These are phyloP conservation scores for Oleoguttula mirabilis DNA, from an alignment of 495 filamentous ascomycete genomes.

Conservation along the genomic window DNA sequence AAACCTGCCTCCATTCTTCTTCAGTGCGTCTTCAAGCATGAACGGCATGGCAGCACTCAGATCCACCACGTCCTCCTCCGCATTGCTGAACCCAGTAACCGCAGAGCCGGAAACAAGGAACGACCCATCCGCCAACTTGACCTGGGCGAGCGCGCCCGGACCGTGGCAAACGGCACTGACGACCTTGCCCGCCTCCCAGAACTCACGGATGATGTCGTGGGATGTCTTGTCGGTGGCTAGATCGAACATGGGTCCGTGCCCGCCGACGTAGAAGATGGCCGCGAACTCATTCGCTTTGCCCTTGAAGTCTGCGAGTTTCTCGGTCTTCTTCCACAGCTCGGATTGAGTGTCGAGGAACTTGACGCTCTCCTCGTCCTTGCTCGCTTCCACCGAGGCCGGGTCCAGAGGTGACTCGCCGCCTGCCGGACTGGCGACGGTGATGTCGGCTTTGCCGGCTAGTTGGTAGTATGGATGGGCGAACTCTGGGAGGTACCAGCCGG, in stretches of 20 bases:
- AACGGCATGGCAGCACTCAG: slow-evolving; percentile 48
- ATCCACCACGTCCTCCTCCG: slow-evolving; percentile 47
- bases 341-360: slow-evolving; percentile 43
- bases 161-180: slow-evolving; percentile 20
- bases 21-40: slow-evolving; percentile 48
- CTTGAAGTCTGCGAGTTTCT: slow-evolving; percentile 38
- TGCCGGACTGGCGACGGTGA: slow-evolving; percentile 53
- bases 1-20: slow-evolving; percentile 40
- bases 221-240: slow-evolving; percentile 40
- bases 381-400: slow-evolving; percentile 48
- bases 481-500: slow-evolving; percentile 46
- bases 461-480: slow-evolving; percentile 58
- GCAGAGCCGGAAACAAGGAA: slow-evolving; percentile 42
- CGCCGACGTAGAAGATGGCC: slow-evolving; percentile 62
- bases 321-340: slow-evolving; percentile 51
- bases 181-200: slow-evolving; percentile 32
- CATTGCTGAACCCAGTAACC: slow-evolving; percentile 58
- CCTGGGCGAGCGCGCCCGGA: slow-evolving; percentile 44
- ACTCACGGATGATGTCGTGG: slow-evolving; percentile 47
- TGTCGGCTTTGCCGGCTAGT: slow-evolving; percentile 40
- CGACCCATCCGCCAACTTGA: slow-evolving; percentile 39
- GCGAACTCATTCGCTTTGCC: slow-evolving; percentile 49
- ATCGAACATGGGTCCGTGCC: slow-evolving; percentile 74
- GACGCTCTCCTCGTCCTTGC: slow-evolving; percentile 42
- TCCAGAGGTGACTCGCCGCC: slow-evolving; percentile 61